Base-by-base conservation (phyloP, 306 rosid species). In the Nissolia schottii region DNA sequence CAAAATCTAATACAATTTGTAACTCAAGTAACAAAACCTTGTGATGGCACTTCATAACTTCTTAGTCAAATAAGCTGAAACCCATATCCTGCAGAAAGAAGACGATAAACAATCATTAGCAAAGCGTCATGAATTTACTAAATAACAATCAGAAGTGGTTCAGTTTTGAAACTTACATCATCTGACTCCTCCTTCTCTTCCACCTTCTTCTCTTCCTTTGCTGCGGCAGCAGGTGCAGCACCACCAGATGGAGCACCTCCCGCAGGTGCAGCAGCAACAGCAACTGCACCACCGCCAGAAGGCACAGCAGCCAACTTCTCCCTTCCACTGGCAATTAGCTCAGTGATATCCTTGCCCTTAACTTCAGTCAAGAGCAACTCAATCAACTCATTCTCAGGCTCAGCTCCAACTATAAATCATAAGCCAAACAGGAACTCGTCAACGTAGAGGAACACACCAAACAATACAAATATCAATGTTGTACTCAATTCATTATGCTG, bases 181-280 rank as follows among this genome's bases (percentile, higher is more conserved):
- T 90, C 96, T 0, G 93, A 84, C 65, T 90, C 96, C 37, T 87
- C 93, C 67, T 90, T 90, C 79, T 86, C 93, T 81, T 90, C 96
- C 0, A 70, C 91, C 77, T 90, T 90, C 91, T 90, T 86, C 6
- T 90, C 93, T 35, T 87, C 87, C 85, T 90, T 90, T 0, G 87
- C 78, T 79, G 84, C 96, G 0, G 89, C 89, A 58, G 90, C 85
- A 10, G 88, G 82, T 22, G 93, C 86, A 0, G 85, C 84, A 12
- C 78, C 80, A 13, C 73, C 86, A 50, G 31, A 75, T 9, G 73
- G 73, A 14, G 70, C 88, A 24, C 79, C 85, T 5, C 73, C 88
- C 0, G 81, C 71, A 5, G 92, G 51, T 6, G 87, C 80, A 3
- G 87, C 83, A 11, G 88, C 66, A 4, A 79, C 71, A 31, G 86